These are phyloP conservation scores for Yamadazyma ubonensis DNA, from an alignment of 805 yeast genomes.

Conservation along the genomic window DNA sequence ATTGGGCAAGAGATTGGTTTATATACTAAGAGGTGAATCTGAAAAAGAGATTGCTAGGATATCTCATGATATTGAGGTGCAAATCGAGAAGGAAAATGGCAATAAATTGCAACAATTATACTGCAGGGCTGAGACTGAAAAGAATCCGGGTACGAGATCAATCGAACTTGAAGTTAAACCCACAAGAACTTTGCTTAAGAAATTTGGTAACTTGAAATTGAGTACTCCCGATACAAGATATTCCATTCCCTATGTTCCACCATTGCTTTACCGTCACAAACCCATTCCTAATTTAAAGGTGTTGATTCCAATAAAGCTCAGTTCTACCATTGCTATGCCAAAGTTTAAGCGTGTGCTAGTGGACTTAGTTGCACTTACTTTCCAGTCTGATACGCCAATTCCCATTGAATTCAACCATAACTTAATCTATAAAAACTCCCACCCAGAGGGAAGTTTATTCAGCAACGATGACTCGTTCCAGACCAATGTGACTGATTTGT, in stretches of 20 bases:
- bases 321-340: constrained; percentile 16
- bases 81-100: constrained; percentile 1
- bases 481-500: constrained; percentile 23
- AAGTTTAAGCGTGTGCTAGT: constrained; percentile 22
- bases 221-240: constrained; percentile 21
- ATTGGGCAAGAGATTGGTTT: constrained; percentile 4
- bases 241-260: constrained; percentile 23
- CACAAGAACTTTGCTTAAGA: constrained; percentile 11
- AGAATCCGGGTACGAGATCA: constrained; percentile 5
- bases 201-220: constrained; percentile 9
- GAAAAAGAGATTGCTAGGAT: constrained; percentile 1
- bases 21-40: neutral
- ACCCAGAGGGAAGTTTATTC: constrained; percentile 9
- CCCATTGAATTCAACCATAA: constrained; percentile 41
- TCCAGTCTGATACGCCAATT: constrained; percentile 32
- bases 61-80: constrained; percentile 5
- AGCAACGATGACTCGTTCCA: constrained; percentile 24
- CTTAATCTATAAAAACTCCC: constrained; percentile 26
- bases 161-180: constrained; percentile 13
- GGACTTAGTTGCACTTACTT: constrained; percentile 33
- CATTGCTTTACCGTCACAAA: neutral
- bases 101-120: constrained; percentile 24
- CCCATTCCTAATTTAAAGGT: constrained; percentile 3
- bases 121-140: constrained; percentile 11
- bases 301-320: constrained; percentile 12